Evolutionary conservation across 1,284 basidiomycete genomes (phyloP).

Genomic region (Ganoderma lucidum): DNA sequence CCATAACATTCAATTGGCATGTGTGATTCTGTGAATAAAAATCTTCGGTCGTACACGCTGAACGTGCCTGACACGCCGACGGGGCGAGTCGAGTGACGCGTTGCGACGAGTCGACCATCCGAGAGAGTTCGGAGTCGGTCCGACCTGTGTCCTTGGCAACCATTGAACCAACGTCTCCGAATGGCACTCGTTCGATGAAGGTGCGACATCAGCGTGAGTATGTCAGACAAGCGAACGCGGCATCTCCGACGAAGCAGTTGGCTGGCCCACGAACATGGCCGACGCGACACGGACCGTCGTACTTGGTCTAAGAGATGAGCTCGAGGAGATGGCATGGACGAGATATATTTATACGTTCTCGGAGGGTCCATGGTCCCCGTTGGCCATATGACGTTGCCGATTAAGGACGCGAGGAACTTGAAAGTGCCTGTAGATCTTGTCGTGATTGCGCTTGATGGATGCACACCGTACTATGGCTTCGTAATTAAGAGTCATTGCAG

Average conservation of each 20-base stretch:
- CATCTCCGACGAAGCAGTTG: background rate
- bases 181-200: background rate
- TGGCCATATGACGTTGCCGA: constrained; percentile 10
- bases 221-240: background rate
- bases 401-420: constrained; percentile 6
- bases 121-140: background rate
- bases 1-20: background rate
- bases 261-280: background rate
- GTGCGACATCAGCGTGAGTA: background rate
- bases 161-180: background rate
- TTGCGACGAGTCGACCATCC: background rate
- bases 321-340: background rate
- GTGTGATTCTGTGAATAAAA: background rate
- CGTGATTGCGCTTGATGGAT: constrained; percentile 31
- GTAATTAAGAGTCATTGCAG: constrained; percentile 16
- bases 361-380: background rate
- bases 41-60: background rate
- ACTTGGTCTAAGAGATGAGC: background rate
- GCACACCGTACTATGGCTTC: background rate
- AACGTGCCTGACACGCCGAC: constrained; percentile 1
- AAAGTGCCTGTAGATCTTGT: constrained; percentile 32
- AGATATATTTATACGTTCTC: background rate
- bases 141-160: constrained; percentile 3
- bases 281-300: background rate
- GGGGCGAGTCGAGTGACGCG: background rate